phyloP scores from a whole-genome alignment of 176 grass and related monocot species.

The Oryza rufipogon region DNA sequence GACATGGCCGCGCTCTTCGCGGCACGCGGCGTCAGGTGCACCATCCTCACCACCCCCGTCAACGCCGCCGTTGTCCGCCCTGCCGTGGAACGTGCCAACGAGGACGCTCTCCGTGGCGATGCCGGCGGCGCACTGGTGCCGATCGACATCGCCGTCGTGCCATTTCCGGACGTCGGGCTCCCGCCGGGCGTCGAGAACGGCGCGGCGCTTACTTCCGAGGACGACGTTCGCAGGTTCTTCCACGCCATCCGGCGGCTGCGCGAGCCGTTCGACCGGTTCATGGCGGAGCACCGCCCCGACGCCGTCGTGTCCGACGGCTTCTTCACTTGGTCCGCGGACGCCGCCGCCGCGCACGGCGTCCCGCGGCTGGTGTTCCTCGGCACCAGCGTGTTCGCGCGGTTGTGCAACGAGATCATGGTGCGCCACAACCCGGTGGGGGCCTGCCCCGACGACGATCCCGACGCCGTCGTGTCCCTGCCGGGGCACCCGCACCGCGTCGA shows the following conservation, averaged over 20 bases:
- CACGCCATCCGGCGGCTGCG: constrained; percentile 27
- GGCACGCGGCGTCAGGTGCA: constrained; percentile 44
- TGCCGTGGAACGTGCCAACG: not conserved
- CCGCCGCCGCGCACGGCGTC: constrained; percentile 24
- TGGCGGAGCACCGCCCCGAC: constrained; percentile 26
- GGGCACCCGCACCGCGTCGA: constrained; percentile 52
- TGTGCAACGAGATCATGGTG: not conserved
- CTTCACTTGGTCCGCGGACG: constrained; percentile 37
- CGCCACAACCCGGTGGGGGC: not conserved
- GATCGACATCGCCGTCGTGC: constrained; percentile 30
- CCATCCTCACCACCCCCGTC: constrained; percentile 48
- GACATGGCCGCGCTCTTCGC: constrained; percentile 40
- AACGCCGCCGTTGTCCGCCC: constrained; percentile 38
- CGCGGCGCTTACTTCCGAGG: not conserved
- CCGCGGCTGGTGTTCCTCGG: constrained; percentile 48
- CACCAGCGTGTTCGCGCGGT: constrained; percentile 34
- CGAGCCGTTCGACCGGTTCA: constrained; percentile 30
- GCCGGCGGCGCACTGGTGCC: not conserved
- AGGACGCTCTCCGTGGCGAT: too few species aligned
- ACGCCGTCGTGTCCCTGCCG: constrained; percentile 17
- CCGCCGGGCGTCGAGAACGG: constrained; percentile 33
- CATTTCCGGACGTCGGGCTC: constrained; percentile 31
- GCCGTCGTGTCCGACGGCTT: constrained; percentile 41
- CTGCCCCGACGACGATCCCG: not conserved
- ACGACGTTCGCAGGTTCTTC: not conserved